Evolutionary conservation across 1,139 yeast genomes (phyloP), one percentile per base, ranked within the genome.

Genomic region (Wickerhamiella pararugosa): DNA sequence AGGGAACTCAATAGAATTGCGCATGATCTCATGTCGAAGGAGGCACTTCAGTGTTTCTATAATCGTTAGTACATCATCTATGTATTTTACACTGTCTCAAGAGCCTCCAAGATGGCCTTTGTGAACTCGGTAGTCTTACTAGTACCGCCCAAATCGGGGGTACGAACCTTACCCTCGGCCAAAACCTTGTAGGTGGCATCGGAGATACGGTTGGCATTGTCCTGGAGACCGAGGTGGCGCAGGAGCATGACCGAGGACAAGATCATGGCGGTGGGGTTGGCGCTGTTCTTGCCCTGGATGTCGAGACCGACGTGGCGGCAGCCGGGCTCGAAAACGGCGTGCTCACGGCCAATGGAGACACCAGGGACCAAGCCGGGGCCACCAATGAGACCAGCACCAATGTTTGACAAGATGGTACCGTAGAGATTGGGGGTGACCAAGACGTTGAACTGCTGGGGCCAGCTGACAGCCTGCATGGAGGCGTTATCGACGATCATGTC

Each of bases 311-410:
- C 97, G 70, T 90, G 98, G 74, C 97, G 82, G 70, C 96, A 87
- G 66, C 97, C 98, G 57, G 98, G 98, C 73, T 90, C 98, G 65
- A 90, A 90, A 51, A 90, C 92, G 47, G 98, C 97, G 65, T 81
- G 79, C 61, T 90, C 96, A 65, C 95, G 81, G 67, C 98, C 97
- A 57, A 83, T 86, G 73, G 86, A 83, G 58, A 94, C 96, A 67
- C 97, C 97, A 58, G 98, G 96, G 45, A 90, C 95, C 58, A 90
- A 73, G 67, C 97, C 97, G 61, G 97, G 97, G 57, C 97, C 97
- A 66, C 98, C 98, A 53, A 90, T 81, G 57, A 90, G 74, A 51
- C 94, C 98, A 53, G 98, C 95, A 70, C 97, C 97, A 60, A 90
- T 86, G 75, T 90, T 90, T 54, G 96, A 86, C 61, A 90, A 70